Conservation (phyloP, 1,284 basidiomycete species). For the Trametes versicolor region DNA sequence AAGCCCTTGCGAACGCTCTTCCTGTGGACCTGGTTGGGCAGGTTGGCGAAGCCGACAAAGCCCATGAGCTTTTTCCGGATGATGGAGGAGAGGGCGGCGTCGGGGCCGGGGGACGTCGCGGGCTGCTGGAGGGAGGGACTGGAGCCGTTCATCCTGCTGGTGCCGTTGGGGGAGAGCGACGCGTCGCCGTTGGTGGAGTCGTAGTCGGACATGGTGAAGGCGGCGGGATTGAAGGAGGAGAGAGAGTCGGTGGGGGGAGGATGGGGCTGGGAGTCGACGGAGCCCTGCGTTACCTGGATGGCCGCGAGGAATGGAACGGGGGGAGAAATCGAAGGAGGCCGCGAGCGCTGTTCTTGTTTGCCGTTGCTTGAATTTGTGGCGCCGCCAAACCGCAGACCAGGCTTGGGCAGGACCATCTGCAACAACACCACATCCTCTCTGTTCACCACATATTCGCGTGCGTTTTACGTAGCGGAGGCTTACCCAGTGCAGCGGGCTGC, state of each 20-base stretch:
- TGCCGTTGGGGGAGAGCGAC: constrained; percentile 60
- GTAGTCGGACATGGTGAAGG: constrained; percentile 75
- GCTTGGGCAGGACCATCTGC: constrained; percentile 43
- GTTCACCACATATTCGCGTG: constrained; percentile 6
- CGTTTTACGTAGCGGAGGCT: constrained; percentile 23
- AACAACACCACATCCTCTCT: constrained; percentile 9
- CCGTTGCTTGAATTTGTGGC: constrained; percentile 42
- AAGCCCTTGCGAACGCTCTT: constrained; percentile 97
- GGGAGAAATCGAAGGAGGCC: constrained; percentile 61
- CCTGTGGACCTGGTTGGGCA: constrained; percentile 97
- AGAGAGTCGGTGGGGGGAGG: constrained; percentile 33
- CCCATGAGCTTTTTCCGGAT: constrained; percentile 94
- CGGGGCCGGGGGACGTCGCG: constrained; percentile 44
- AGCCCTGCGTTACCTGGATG: constrained; percentile 43
- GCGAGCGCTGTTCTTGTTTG: constrained; percentile 45
- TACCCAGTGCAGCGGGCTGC: constrained; percentile 34
- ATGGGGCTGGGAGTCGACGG: constrained; percentile 36
- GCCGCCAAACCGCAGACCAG: constrained; percentile 38
- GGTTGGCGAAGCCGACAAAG: constrained; percentile 91
- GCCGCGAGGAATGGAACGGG: constrained; percentile 50
- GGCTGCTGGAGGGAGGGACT: constrained; percentile 63
- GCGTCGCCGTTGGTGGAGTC: constrained; percentile 70
- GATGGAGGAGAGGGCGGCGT: constrained; percentile 59
- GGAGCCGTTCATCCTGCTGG: constrained; percentile 60
- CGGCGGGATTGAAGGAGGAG: constrained; percentile 29